Percentiles rank a stretch among this genome's conserved stretches.
Evolutionary conservation across 225 moss, liverwort and hornwort species (phyloP).

Genomic region (Thuidium tamariscinum): DNA sequence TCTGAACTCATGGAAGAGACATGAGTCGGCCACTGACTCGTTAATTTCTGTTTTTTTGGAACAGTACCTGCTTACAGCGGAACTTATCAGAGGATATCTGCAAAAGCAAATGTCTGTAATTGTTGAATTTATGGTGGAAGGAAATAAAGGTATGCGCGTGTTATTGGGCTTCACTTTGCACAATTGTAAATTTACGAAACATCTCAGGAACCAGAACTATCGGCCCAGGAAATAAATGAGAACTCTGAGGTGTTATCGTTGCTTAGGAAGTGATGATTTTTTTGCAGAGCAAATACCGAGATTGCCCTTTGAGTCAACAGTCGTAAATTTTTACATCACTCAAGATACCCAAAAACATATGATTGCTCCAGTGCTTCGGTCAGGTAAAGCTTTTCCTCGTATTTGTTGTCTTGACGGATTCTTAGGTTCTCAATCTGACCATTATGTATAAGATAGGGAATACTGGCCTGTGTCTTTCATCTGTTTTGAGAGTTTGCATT

Average conservation of each 20-base stretch:
- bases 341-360: conserved; percentile 94
- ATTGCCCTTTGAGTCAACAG: conserved; percentile 34
- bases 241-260: not conserved
- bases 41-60: conserved; percentile 9
- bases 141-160: conserved; percentile 43
- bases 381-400: conserved; percentile 31
- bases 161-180: not conserved
- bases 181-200: not conserved
- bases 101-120: conserved; percentile 67
- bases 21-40: not conserved
- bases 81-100: conserved; percentile 81
- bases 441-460: not conserved
- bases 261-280: not conserved
- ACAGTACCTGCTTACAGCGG: conserved; percentile 86
- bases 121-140: conserved; percentile 91
- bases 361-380: conserved; percentile 69
- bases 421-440: not conserved
- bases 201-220: not conserved
- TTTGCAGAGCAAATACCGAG: conserved; percentile 56
- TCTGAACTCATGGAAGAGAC: not conserved
- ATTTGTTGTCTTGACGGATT: not conserved
- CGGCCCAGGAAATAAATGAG: not conserved
- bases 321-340: conserved; percentile 85
- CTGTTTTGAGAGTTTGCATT: not conserved
- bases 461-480: not conserved